phyloP scores from a whole-genome alignment of 129 eudicot genomes.

The Centrapalus pauciflorus region DNA sequence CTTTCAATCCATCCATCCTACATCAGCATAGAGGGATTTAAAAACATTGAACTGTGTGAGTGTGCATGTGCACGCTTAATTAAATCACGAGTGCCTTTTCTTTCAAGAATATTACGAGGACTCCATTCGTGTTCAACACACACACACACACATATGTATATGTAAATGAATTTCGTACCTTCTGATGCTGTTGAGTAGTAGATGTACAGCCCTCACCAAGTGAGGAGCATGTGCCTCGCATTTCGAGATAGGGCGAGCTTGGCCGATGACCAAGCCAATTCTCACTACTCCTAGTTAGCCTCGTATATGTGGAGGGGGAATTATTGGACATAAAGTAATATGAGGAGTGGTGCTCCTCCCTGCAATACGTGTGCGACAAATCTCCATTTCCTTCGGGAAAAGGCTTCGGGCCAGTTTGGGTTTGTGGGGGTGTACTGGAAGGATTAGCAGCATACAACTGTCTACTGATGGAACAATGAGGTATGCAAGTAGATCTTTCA shows the following conservation, averaged over 20 bases:
- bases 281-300: constrained; percentile 26
- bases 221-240: constrained; percentile 20
- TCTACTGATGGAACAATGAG: constrained; percentile 17
- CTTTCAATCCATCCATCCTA: constrained; percentile 34
- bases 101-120: not conserved
- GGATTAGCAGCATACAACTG: constrained; percentile 18
- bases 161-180: constrained; percentile 24
- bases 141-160: too few relatives aligned
- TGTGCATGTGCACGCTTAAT: not conserved
- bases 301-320: constrained; percentile 34
- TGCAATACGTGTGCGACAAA: constrained; percentile 36
- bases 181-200: constrained; percentile 26
- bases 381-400: constrained; percentile 24
- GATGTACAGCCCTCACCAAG: constrained; percentile 14
- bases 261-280: constrained; percentile 24
- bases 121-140: not conserved
- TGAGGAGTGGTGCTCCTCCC: constrained; percentile 63
- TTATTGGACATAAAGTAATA: constrained; percentile 48
- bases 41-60: not conserved
- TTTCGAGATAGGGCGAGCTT: constrained; percentile 16
- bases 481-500: constrained; percentile 30
- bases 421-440: constrained; percentile 35
- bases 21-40: not conserved
- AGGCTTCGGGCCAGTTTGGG: constrained; percentile 28
- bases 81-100: not conserved